Base-by-base conservation (phyloP, 2,329 filamentous ascomycete species). In the Pseudocercospora pini-densiflorae region DNA sequence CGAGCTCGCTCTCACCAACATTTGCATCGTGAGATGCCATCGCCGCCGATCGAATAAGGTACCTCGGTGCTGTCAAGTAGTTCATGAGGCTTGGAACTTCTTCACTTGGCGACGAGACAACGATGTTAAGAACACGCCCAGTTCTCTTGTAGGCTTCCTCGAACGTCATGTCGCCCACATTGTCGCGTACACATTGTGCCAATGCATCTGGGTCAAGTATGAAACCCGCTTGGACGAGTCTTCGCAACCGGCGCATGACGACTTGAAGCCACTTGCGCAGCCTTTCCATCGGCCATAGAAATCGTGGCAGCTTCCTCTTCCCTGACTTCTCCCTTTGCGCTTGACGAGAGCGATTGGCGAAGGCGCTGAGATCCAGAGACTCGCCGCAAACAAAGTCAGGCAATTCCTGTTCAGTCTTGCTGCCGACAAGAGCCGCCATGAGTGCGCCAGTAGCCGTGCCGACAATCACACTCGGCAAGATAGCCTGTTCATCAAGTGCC, bases 51-150 rank as follows among this genome's bases (percentile, higher is more conserved):
- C 91, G 92, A 69, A 94, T 93, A 63, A 97, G 85, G 87, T 97
- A 93, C 75, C 97, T 94, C 3, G 94, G 94, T 2, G 94, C 92
- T 1, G 94, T 97, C 59, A 97, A 85, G 76, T 97, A 95, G 78
- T 97, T 98, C 36, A 98, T 86, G 33, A 97, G 81, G 55, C 91
- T 93, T 1, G 94, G 94, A 1, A 94, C 88, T 36, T 92, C 92
- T 68, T 89, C 88, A 5, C 88, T 88, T 23, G 88, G 89, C 1
- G 91, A 92, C 0, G 92, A 91, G 23, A 97, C 90, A 0, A 93
- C 97, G 70, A 98, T 97, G 77, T 97, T 97, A 72, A 98, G 82
- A 3, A 97, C 89, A 59, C 93, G 85, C 76, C 95, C 95, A 45
- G 93, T 97, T 68, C 89, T 88, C 60, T 89, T 87, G 75, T 94